Conservation (phyloP, 179 eudicot species). For the Silene coronaria region DNA sequence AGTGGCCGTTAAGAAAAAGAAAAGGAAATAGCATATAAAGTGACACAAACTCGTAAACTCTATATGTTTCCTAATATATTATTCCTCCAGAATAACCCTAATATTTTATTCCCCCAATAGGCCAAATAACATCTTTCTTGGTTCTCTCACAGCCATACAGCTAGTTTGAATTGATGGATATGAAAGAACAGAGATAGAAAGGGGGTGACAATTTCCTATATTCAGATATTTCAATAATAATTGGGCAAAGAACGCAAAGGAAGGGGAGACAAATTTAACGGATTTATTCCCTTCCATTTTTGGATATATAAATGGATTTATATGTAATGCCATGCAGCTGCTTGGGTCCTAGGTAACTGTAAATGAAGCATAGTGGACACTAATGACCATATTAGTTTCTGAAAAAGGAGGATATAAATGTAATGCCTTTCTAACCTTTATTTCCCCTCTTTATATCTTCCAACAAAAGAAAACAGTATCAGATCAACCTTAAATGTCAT, state of each 20-base stretch:
- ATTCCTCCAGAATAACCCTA: neutral
- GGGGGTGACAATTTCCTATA: neutral
- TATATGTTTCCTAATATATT: neutral
- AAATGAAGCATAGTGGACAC: neutral
- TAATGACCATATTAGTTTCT: neutral
- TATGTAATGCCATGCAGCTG: neutral
- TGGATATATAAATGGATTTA: neutral
- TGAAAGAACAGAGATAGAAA: neutral
- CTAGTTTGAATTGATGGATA: neutral
- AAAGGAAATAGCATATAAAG: neutral
- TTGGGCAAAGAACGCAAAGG: neutral
- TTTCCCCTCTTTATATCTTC: neutral
- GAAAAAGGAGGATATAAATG: neutral
- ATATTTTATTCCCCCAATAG: neutral
- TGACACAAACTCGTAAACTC: neutral
- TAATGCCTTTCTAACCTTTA: neutral
- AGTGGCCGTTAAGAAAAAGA: neutral
- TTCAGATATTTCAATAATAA: neutral
- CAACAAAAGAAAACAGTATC: neutral
- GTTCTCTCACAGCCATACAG: neutral
- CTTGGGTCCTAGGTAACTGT: neutral
- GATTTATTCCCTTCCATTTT: neutral
- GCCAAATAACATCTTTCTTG: neutral
- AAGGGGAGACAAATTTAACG: neutral
- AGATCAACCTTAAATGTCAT: neutral